A percentile compares a stretch with the other conserved stretches of the same genome.
Evolutionary conservation across 495 filamentous ascomycete genomes (phyloP).

Genomic region (Astrothelium macrocarpum): DNA sequence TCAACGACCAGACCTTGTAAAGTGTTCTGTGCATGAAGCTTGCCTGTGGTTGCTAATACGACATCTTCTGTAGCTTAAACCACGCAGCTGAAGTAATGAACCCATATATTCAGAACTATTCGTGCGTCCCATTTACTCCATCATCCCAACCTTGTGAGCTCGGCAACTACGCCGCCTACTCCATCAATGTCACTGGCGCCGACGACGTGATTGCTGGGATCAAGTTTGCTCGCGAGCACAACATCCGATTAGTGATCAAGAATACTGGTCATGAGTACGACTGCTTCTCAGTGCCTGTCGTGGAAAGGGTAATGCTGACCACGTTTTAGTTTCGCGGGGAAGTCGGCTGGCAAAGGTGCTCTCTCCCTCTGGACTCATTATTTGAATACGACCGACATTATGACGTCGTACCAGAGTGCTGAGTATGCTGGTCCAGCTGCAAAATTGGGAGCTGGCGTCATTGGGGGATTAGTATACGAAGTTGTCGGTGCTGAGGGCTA

Average conservation of each 20-base stretch:
- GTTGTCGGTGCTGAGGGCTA: neutral
- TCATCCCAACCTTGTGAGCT: slow-evolving; percentile 10
- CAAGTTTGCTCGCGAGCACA: slow-evolving; percentile 15
- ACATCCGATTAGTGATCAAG: slow-evolving; percentile 22
- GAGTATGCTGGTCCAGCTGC: neutral
- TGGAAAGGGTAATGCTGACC: slow-evolving; percentile 15
- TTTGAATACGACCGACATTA: slow-evolving; percentile 18
- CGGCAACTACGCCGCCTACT: slow-evolving; percentile 17
- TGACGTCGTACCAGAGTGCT: neutral
- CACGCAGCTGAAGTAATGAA: slow-evolving; percentile 18
- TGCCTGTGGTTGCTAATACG: neutral
- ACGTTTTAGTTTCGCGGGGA: slow-evolving; percentile 27
- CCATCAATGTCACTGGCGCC: slow-evolving; percentile 1
- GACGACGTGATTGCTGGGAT: neutral
- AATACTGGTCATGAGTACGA: slow-evolving; percentile 22
- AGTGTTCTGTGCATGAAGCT: neutral
- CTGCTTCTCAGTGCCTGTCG: neutral
- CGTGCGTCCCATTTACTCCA: slow-evolving; percentile 15
- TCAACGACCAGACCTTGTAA: slow-evolving; percentile 12
- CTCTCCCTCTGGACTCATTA: slow-evolving; percentile 44
- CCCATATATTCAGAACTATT: slow-evolving; percentile 18
- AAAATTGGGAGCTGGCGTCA: neutral
- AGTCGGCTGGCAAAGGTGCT: slow-evolving; percentile 43
- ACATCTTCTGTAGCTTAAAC: slow-evolving; percentile 3
- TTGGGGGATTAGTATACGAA: neutral